Evolutionary conservation across 164 flowering plant genomes (phyloP).

Genomic region (Hamamelis virginiana): DNA sequence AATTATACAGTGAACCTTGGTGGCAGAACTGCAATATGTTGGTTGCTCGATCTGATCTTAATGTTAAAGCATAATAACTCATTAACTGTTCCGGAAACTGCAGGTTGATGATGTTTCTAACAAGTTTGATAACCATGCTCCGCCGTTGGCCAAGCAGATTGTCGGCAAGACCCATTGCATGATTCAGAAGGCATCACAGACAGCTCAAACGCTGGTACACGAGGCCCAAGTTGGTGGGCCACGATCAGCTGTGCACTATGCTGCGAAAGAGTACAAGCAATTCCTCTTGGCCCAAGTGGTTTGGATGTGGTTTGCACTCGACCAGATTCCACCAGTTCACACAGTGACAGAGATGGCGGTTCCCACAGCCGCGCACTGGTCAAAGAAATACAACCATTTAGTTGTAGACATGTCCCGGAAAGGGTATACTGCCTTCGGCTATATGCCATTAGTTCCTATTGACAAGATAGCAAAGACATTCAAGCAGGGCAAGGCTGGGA

Average conservation of each 20-base stretch:
- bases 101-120: conserved; percentile 53
- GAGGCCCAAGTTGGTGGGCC: conserved; percentile 50
- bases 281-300: conserved; percentile 24
- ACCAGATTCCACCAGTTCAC: conserved; percentile 33
- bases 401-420: conserved; percentile 31
- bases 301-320: conserved; percentile 30
- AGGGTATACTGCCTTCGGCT: conserved; percentile 43
- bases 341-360: conserved; percentile 34
- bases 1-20: too few relatives aligned
- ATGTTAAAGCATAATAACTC: too few relatives aligned
- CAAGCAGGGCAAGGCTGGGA: conserved; percentile 29
- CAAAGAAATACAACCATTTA: conserved; percentile 50
- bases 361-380: conserved; percentile 45
- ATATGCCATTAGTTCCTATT: conserved; percentile 59
- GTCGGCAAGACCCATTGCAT: conserved; percentile 20
- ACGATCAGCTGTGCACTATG: conserved; percentile 35
- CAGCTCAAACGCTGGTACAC: conserved; percentile 26
- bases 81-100: not conserved
- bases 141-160: conserved; percentile 46
- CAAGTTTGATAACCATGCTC: conserved; percentile 49
- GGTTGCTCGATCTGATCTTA: too few relatives aligned
- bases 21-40: too few relatives aligned
- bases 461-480: conserved; percentile 48
- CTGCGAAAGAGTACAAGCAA: conserved; percentile 34
- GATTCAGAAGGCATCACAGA: conserved; percentile 29